Evolutionary conservation across 768 basidiomycete species (phyloP).

Genomic region (Amanita pseudoporphyria): DNA sequence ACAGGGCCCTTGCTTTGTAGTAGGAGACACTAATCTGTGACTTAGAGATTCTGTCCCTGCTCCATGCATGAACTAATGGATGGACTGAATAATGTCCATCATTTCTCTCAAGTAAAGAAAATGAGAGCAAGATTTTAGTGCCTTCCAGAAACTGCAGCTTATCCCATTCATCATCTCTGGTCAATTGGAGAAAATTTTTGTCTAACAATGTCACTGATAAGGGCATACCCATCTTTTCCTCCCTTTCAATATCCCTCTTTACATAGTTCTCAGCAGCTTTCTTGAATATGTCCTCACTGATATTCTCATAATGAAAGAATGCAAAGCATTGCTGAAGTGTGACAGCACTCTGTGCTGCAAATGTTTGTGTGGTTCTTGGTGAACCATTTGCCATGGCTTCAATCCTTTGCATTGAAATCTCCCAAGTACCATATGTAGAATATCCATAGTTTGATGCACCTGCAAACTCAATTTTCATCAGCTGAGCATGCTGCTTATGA

Average conservation of each 20-base stretch:
- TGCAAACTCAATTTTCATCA: background rate
- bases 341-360: slow-evolving; percentile 11
- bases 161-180: background rate
- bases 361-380: background rate
- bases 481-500: background rate
- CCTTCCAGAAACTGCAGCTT: background rate
- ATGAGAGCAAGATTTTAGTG: background rate
- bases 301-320: slow-evolving; percentile 13
- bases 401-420: too few species aligned
- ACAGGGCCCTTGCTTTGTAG: background rate
- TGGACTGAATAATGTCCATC: slow-evolving; percentile 6
- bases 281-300: slow-evolving; percentile 10
- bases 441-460: too few species aligned
- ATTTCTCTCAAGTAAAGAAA: background rate
- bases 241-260: too few species aligned
- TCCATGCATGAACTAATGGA: slow-evolving; percentile 9
- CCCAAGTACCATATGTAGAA: too few species aligned
- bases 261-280: too few species aligned
- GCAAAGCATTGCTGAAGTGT: slow-evolving; percentile 11
- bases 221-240: background rate
- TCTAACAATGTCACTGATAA: background rate
- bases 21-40: background rate
- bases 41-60: background rate
- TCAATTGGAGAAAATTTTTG: background rate
- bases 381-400: background rate